Conservation (phyloP, 75 land plant genomes). For the Cupressus sempervirens region DNA sequence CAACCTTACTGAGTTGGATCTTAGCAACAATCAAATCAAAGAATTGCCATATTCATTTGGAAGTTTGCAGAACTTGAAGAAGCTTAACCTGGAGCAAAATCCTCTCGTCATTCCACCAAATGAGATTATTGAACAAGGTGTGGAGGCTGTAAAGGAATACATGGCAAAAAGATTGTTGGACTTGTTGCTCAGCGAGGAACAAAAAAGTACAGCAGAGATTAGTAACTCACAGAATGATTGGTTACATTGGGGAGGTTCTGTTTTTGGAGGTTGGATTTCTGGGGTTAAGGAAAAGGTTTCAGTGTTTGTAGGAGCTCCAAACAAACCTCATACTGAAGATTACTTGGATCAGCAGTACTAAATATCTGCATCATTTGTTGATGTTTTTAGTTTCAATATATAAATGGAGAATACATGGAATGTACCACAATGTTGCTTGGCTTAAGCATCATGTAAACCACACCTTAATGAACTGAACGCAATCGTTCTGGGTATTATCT, state of each 20-base stretch:
- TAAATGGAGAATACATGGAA: not conserved
- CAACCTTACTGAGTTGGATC: slow-evolving; percentile 29
- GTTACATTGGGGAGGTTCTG: slow-evolving; percentile 41
- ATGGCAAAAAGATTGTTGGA: slow-evolving; percentile 29
- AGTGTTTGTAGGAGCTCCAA: slow-evolving; percentile 24
- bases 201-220: not conserved
- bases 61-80: slow-evolving; percentile 31
- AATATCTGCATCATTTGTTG: not conserved
- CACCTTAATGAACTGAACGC: not conserved
- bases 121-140: slow-evolving; percentile 29
- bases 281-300: slow-evolving; percentile 24
- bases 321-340: not conserved
- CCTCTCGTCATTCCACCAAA: slow-evolving; percentile 36
- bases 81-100: slow-evolving; percentile 32
- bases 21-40: slow-evolving; percentile 45
- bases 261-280: slow-evolving; percentile 32
- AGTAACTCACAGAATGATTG: slow-evolving; percentile 19
- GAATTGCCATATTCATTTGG: slow-evolving; percentile 40
- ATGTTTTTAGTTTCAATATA: not conserved
- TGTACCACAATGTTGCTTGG: not conserved
- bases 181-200: not conserved
- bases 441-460: not conserved
- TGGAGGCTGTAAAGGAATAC: slow-evolving; percentile 28
- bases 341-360: slow-evolving; percentile 11
- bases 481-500: not conserved